Evolutionary conservation across 2,329 filamentous ascomycete species (phyloP), one percentile per base, ranked within the genome.

Genomic region (Penicillium digitatum): DNA sequence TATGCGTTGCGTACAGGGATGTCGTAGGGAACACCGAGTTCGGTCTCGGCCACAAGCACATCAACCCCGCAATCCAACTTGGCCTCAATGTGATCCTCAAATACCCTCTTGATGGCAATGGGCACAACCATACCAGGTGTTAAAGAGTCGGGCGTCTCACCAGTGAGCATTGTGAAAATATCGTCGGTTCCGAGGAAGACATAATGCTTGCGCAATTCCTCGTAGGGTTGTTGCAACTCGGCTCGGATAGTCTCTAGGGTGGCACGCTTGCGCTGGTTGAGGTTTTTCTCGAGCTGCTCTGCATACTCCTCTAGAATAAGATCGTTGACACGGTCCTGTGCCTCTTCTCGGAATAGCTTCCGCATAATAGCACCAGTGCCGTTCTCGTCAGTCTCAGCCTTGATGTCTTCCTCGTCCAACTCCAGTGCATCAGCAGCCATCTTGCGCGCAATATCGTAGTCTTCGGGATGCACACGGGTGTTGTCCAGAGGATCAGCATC

Each of bases 371-470:
- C 94, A 16, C 89, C 91, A 0, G 88, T 81, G 0, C 94, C 94
- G 60, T 91, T 90, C 68, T 96, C 90, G 62, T 95, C 90, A 5
- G 88, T 88, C 75, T 97, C 92, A 1, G 89, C 90, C 74, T 96
- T 95, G 70, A 99, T 90, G 67, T 99, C 94, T 77, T 99, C 94
- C 75, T 99, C 94, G 65, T 99, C 94, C 62, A 99, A 81, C 70
- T 96, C 93, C 45, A 99, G 80, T 16, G 94, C 94, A 78, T 99
- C 94, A 3, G 94, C 94, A 20, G 94, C 94, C 87, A 99, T 97
- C 76, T 99, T 99, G 64, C 93, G 89, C 46, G 91, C 94, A 58
- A 99, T 87, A 64, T 99, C 94, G 73, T 99, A 99, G 71, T 99
- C 94, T 77, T 99, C 94, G 1, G 94, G 94, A 68, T 99, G 94